Base-by-base conservation (phyloP, 2,329 filamentous ascomycete genomes). In the Aspergillus jensenii region DNA sequence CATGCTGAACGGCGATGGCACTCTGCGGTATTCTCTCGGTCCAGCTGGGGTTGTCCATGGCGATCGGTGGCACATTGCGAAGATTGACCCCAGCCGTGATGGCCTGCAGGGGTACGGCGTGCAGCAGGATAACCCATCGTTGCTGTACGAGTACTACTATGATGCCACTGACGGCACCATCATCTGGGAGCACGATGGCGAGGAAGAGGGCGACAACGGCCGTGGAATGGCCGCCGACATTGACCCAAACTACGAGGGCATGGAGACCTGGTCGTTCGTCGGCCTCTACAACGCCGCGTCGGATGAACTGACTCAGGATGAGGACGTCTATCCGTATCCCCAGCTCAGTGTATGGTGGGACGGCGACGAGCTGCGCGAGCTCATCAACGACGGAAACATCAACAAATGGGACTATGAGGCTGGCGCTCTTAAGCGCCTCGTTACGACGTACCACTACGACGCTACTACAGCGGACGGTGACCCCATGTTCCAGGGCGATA, bases 131-230 rank as follows among this genome's bases (percentile, higher is more conserved):
- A 52, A 57, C 23, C 25, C 25, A 7, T 14, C 23, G n/a, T 4
- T 21, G 8, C 33, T 57, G 21, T 27, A 9, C 6, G 55, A 57
- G n/a, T 57, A 57, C 14, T 57, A 57, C 55, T 57, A 57, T 9
- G 55, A 57, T 25, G 55, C 55, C 4, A n/a, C 14, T 0, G 43
- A 52, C 31, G 55, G 55, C 3, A 47, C 21, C 6, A 6, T 57
- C 15, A 21, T 57, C 9, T 57, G 55, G 55, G 14, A 46, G 21
- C 55, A 57, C 25, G 31, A 40, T 7, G 49, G 14, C 14, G 31
- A 40, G 8, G 55, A 57, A 33, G 49, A 47, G 1, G 48, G 41
- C 48, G 55, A 57, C 41, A 31, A 27, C 19, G 55, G 48, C 8
- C 55, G 55, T 14, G 55, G 55, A 21, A 39, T 57, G 21, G 43